Evolutionary conservation across 2,329 filamentous ascomycete species (phyloP).

Genomic region (Fusarium sp.): DNA sequence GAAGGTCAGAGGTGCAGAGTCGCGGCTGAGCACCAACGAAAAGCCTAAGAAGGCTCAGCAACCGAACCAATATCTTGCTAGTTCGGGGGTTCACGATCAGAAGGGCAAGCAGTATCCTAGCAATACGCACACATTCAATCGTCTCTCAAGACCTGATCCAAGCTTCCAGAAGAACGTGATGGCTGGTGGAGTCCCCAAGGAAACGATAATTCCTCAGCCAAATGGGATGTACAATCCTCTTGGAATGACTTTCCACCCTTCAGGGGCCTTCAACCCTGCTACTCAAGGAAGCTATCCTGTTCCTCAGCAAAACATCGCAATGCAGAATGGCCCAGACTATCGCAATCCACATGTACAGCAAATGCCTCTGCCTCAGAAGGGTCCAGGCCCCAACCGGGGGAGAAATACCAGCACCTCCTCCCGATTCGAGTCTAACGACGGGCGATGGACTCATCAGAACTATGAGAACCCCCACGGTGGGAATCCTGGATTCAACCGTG

Average conservation of each 20-base stretch:
- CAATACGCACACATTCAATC: neutral
- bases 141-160: neutral
- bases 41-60: slow-evolving; percentile 4
- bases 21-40: slow-evolving; percentile 1
- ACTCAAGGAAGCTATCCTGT: neutral
- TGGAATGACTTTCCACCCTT: slow-evolving; percentile 6
- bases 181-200: neutral
- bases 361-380: slow-evolving; percentile 6
- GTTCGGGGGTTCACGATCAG: neutral
- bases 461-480: slow-evolving; percentile 18
- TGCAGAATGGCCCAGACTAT: slow-evolving; percentile 5
- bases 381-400: neutral
- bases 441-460: slow-evolving; percentile 22
- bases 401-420: slow-evolving; percentile 15
- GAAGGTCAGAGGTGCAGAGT: slow-evolving; percentile 9
- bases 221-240: neutral
- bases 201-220: neutral
- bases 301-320: neutral
- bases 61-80: neutral
- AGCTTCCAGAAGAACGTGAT: neutral
- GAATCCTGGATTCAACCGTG: slow-evolving; percentile 12
- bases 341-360: slow-evolving; percentile 9
- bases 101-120: neutral
- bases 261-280: neutral
- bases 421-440: slow-evolving; percentile 13